Evolutionary conservation across 1,284 basidiomycete genomes (phyloP).

Genomic region (Bjerkandera adusta): DNA sequence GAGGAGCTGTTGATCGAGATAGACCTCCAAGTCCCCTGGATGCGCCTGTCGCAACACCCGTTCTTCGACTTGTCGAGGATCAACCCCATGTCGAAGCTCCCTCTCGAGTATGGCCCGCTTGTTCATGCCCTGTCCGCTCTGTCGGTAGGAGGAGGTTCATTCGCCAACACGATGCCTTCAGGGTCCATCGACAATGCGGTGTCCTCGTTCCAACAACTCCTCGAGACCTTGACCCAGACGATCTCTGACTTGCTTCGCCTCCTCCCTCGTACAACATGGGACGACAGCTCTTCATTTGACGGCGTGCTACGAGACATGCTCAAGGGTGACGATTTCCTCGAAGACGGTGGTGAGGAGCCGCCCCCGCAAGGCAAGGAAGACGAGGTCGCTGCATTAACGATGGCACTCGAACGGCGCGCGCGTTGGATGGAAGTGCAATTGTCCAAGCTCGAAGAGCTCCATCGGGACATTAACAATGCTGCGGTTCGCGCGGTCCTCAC

Average conservation of each 20-base stretch:
- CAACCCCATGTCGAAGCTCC: constrained; percentile 69
- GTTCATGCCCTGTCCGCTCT: constrained; percentile 82
- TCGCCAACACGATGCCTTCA: constrained; percentile 75
- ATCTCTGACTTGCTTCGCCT: constrained; percentile 80
- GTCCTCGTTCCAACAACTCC: constrained; percentile 79
- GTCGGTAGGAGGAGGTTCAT: constrained; percentile 82
- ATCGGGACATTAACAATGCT: constrained; percentile 82
- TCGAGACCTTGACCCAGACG: constrained; percentile 83
- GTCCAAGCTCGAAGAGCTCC: constrained; percentile 79
- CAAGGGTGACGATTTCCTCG: constrained; percentile 79
- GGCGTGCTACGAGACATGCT: constrained; percentile 82
- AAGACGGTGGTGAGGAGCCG: constrained; percentile 63
- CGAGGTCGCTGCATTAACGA: constrained; percentile 77
- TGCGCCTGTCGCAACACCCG: constrained; percentile 65
- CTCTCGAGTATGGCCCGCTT: constrained; percentile 76
- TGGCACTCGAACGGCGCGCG: constrained; percentile 78
- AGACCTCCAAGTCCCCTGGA: constrained; percentile 52
- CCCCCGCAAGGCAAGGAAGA: constrained; percentile 56
- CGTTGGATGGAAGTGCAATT: constrained; percentile 88
- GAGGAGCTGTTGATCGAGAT: constrained; percentile 66
- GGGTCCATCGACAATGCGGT: constrained; percentile 84
- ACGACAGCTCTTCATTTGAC: constrained; percentile 83
- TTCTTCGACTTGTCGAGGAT: constrained; percentile 73
- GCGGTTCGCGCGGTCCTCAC: constrained; percentile 77
- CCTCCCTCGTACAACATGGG: constrained; percentile 82